Conservation (phyloP, 441 rosid genomes). For the Gossypium schwendimanii region DNA sequence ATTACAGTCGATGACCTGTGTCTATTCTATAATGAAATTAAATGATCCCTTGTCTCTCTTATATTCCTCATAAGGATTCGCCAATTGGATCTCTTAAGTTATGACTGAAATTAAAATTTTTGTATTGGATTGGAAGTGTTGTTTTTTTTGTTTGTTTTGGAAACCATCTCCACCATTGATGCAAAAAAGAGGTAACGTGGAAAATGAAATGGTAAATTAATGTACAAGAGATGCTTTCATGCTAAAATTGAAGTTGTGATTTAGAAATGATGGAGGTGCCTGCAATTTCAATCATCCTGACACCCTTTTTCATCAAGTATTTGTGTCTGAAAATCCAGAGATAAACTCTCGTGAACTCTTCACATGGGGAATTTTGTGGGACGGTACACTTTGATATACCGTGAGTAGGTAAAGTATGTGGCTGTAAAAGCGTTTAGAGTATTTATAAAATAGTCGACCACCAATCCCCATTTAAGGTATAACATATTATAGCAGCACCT, state of each 20-base stretch:
- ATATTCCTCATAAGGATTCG: not conserved
- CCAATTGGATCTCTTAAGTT: not conserved
- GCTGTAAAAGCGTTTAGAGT: too few species aligned
- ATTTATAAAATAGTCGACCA: not conserved
- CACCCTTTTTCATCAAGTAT: not conserved
- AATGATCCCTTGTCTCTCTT: not conserved
- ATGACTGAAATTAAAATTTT: not conserved
- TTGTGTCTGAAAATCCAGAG: too few species aligned
- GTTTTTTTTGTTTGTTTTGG: not conserved
- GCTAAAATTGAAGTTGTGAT: not conserved
- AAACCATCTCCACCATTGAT: not conserved
- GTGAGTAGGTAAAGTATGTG: too few species aligned
- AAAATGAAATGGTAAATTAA: slow-evolving; percentile 3
- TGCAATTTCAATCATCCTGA: not conserved
- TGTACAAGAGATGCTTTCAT: not conserved
- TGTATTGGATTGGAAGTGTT: not conserved
- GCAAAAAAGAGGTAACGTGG: not conserved
- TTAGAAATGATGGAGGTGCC: not conserved
- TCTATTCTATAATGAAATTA: not conserved
- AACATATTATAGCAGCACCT: not conserved
- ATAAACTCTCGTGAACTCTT: too few species aligned
- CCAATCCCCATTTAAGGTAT: not conserved
- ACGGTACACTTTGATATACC: too few species aligned
- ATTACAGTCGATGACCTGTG: slow-evolving; percentile 33
- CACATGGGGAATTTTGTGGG: too few species aligned